Percentiles rank a stretch among this genome's conserved stretches.
Conservation (phyloP, 2,329 filamentous ascomycete genomes). For the Aspergillus sp. region DNA sequence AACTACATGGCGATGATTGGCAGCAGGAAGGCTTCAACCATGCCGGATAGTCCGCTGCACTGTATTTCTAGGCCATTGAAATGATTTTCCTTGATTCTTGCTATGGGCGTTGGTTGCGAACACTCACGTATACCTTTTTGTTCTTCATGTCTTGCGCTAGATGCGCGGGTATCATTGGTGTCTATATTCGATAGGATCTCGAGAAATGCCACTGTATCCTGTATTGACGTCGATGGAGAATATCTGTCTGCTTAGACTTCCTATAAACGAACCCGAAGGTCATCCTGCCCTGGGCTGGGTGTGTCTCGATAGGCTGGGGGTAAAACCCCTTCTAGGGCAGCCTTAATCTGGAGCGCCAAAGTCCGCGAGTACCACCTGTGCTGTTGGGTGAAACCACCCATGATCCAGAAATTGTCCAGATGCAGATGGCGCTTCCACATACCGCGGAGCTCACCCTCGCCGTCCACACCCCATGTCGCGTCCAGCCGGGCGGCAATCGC, state of each 20-base stretch:
- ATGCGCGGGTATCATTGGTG: neutral
- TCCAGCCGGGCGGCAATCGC: conserved; percentile 42
- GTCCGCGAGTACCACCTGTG: conserved; percentile 43
- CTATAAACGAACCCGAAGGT: no score
- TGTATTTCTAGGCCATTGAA: neutral
- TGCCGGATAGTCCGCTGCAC: conserved; percentile 10
- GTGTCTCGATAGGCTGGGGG: conserved; percentile 32
- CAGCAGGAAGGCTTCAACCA: conserved; percentile 60
- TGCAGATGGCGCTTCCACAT: conserved; percentile 36
- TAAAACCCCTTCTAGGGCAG: conserved; percentile 26
- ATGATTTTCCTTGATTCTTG: neutral
- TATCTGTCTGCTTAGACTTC: no score
- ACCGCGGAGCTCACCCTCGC: conserved; percentile 44
- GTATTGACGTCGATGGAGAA: no score
- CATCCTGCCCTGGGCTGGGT: neutral
- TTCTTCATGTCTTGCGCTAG: neutral
- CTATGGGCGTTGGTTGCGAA: neutral
- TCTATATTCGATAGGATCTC: no score
- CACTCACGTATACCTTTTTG: neutral
- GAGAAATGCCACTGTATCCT: no score
- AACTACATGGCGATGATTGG: conserved; percentile 56
- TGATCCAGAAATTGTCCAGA: conserved; percentile 42
- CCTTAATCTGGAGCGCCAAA: conserved; percentile 49
- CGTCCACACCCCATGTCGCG: conserved; percentile 42
- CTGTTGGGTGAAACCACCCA: conserved; percentile 45